Percentiles rank a stretch among this genome's conserved stretches.
Conservation (phyloP, 2,329 filamentous ascomycete genomes). For the Aspergillus thermomutatus region DNA sequence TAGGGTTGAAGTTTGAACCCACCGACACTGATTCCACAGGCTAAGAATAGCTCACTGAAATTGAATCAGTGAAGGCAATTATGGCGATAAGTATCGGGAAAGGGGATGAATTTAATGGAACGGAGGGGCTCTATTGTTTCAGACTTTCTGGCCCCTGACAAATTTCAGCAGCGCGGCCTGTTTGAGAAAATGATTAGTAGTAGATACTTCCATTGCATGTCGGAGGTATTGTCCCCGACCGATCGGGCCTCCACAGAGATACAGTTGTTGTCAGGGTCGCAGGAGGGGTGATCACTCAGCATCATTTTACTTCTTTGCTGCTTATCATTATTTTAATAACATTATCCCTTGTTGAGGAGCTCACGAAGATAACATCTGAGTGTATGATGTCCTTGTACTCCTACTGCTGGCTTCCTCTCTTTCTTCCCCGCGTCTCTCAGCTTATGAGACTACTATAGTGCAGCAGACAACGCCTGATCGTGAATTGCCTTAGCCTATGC, state of each 20-base stretch:
- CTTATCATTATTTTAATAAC: not conserved
- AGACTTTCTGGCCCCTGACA: not conserved
- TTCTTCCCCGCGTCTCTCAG: not conserved
- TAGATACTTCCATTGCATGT: not conserved
- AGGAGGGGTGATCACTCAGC: not conserved
- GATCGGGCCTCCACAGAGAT: not conserved
- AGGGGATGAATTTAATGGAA: not conserved
- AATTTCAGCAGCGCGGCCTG: not conserved
- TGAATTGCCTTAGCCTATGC: not conserved
- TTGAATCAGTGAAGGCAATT: not conserved
- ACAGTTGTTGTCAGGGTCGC: not conserved
- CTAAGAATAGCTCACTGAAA: not conserved
- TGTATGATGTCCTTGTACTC: not conserved
- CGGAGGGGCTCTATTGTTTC: slow-evolving; percentile 2
- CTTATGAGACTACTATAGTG: not conserved
- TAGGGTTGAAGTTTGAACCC: not conserved
- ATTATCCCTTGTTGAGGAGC: not conserved
- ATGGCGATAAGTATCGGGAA: not conserved
- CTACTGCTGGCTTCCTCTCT: not conserved
- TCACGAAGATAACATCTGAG: not conserved
- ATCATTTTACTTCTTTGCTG: not conserved
- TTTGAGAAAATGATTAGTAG: not conserved
- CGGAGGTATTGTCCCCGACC: not conserved
- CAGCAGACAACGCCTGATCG: not conserved
- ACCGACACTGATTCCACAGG: not conserved